phyloP scores from a whole-genome alignment of 805 yeast genomes.

The Schwanniomyces pseudopolymorphus region DNA sequence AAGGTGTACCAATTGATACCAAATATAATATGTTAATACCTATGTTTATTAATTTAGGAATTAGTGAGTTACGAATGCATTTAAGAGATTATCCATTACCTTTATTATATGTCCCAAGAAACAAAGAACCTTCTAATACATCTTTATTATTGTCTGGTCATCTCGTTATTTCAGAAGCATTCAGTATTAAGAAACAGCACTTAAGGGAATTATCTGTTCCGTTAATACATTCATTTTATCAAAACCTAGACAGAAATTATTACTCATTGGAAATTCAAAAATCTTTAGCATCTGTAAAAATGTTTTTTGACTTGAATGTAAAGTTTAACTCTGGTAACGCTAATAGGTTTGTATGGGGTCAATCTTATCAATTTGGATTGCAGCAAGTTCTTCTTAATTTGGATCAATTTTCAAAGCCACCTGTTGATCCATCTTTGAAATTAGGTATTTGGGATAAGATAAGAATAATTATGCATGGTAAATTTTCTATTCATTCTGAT shows the following conservation, averaged over 20 bases:
- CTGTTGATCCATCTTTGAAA: conserved; percentile 79
- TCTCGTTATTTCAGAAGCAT: conserved; percentile 66
- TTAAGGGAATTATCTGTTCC: conserved; percentile 64
- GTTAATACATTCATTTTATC: conserved; percentile 1
- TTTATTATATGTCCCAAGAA: conserved; percentile 65
- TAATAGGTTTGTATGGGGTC: conserved; percentile 79
- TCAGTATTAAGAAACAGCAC: conserved; percentile 49
- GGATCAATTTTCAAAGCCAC: conserved; percentile 87
- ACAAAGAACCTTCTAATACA: conserved; percentile 17
- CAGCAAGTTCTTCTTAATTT: conserved; percentile 75
- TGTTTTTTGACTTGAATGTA: conserved; percentile 61
- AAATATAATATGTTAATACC: conserved; percentile 71
- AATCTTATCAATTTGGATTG: conserved; percentile 78
- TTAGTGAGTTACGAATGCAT: conserved; percentile 66
- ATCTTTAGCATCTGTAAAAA: conserved; percentile 72
- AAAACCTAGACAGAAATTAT: conserved; percentile 17
- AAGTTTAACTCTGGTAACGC: conserved; percentile 55
- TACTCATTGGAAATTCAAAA: conserved; percentile 68
- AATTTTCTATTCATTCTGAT: conserved; percentile 51
- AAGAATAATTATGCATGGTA: conserved; percentile 74
- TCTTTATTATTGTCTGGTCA: conserved; percentile 53
- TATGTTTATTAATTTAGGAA: conserved; percentile 50
- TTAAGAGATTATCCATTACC: conserved; percentile 88
- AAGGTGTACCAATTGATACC: conserved; percentile 76
- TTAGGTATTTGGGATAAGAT: conserved; percentile 94